Percentiles rank a stretch among this genome's conserved stretches.
These are phyloP conservation scores for Closterium sp. DNA, from an alignment of 139 green algal species.

Conservation along the genomic window DNA sequence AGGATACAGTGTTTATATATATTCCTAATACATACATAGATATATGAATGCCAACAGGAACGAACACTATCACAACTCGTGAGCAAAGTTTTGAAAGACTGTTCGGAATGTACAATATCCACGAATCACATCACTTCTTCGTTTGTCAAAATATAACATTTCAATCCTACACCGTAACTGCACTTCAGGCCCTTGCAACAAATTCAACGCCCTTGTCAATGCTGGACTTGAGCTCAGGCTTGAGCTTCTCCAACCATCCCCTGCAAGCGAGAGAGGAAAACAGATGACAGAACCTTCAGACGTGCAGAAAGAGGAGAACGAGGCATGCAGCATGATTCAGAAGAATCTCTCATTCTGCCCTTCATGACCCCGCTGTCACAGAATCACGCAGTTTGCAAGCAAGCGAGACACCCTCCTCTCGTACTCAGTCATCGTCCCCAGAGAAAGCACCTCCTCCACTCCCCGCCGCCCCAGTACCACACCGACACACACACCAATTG, in stretches of 20 bases:
- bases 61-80: too few relatives aligned
- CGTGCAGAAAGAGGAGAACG: not conserved
- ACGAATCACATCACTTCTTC: not conserved
- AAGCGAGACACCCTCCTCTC: conserved; percentile 52
- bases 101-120: too few relatives aligned
- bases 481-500: too few relatives aligned
- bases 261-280: conserved; percentile 32
- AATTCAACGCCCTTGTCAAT: conserved; percentile 92
- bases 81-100: too few relatives aligned
- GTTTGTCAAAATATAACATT: not conserved
- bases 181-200: conserved; percentile 25
- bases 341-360: not conserved
- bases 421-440: conserved; percentile 70
- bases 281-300: not conserved
- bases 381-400: conserved; percentile 17
- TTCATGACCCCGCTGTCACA: too few relatives aligned
- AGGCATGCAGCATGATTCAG: not conserved
- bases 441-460: conserved; percentile 73
- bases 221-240: conserved; percentile 67
- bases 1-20: too few relatives aligned
- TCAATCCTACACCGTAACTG: not conserved
- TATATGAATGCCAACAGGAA: too few relatives aligned
- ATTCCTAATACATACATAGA: too few relatives aligned
- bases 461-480: conserved; percentile 73
- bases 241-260: conserved; percentile 66